Evolutionary conservation across 1,139 yeast species (phyloP).

Genomic region (Debaryomyces sp.): DNA sequence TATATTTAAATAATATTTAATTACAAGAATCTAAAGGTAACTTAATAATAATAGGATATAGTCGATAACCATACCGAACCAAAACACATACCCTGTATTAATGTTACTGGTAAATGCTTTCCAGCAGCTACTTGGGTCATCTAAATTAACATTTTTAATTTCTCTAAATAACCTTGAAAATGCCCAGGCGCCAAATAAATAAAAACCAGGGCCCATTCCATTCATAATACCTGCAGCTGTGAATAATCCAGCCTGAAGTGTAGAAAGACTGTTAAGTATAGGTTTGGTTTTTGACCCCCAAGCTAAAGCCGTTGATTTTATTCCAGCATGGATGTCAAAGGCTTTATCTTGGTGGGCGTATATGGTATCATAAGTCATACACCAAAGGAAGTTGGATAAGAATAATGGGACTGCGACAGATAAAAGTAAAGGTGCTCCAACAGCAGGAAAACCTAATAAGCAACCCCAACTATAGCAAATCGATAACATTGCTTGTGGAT

Average conservation of each 20-base stretch:
- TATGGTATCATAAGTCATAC: slow-evolving; percentile 92
- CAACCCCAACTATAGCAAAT: slow-evolving; percentile 96
- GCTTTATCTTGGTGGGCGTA: slow-evolving; percentile 97
- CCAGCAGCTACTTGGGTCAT: slow-evolving; percentile 84
- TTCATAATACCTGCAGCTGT: slow-evolving; percentile 77
- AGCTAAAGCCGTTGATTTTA: slow-evolving; percentile 90
- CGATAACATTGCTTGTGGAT: slow-evolving; percentile 85
- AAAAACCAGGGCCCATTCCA: slow-evolving; percentile 87
- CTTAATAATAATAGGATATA: slow-evolving; percentile 58
- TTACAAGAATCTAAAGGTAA: slow-evolving; percentile 24
- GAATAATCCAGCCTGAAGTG: slow-evolving; percentile 66
- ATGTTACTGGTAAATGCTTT: slow-evolving; percentile 75
- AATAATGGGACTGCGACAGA: slow-evolving; percentile 79
- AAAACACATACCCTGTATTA: slow-evolving; percentile 75
- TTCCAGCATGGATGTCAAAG: slow-evolving; percentile 86
- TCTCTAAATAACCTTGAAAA: slow-evolving; percentile 67
- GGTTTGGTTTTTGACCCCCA: slow-evolving; percentile 85
- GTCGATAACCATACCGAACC: slow-evolving; percentile 77
- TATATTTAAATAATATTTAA: not conserved
- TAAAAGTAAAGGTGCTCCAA: slow-evolving; percentile 75
- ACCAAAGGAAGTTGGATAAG: slow-evolving; percentile 82
- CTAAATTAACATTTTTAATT: slow-evolving; percentile 73
- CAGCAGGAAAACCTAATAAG: slow-evolving; percentile 91
- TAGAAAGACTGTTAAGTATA: slow-evolving; percentile 62
- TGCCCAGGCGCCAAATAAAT: slow-evolving; percentile 65